Percentiles rank a stretch among this genome's conserved stretches.
Evolutionary conservation across 495 filamentous ascomycete species (phyloP).

Genomic region (Penicillium odoratum): DNA sequence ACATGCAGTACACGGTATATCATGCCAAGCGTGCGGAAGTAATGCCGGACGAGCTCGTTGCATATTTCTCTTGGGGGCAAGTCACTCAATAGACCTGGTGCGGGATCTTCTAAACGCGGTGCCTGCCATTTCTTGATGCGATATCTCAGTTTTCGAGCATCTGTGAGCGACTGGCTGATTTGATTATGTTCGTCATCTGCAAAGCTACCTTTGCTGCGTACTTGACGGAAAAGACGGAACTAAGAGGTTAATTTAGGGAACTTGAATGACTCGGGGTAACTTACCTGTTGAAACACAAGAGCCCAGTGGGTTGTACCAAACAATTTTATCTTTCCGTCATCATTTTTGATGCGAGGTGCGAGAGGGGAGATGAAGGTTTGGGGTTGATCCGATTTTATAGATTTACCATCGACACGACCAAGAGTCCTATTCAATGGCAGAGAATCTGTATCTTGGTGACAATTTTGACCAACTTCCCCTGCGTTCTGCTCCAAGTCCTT

Average conservation of each 20-base stretch:
- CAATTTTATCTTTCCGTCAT: conserved; percentile 34
- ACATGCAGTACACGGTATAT: conserved; percentile 57
- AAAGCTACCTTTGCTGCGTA: conserved; percentile 13
- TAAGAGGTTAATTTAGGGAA: conserved; percentile 12
- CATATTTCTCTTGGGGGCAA: conserved; percentile 20
- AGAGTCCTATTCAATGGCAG: neutral
- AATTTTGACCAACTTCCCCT: neutral
- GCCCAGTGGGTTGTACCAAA: conserved; percentile 48
- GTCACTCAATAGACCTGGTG: conserved; percentile 16
- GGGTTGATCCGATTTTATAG: conserved; percentile 3
- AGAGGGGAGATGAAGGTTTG: conserved; percentile 20
- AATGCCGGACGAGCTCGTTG: conserved; percentile 30
- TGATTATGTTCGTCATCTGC: conserved; percentile 15
- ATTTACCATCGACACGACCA: conserved; percentile 1
- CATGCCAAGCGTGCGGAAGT: conserved; percentile 42
- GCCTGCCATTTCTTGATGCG: conserved; percentile 22
- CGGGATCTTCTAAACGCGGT: conserved; percentile 17
- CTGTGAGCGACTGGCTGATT: conserved; percentile 31
- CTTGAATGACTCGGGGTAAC: neutral
- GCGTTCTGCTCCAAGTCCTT: conserved; percentile 12
- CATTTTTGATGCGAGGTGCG: conserved; percentile 16
- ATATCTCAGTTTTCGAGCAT: conserved; percentile 22
- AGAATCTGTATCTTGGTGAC: neutral
- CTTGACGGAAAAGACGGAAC: conserved; percentile 19
- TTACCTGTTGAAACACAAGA: conserved; percentile 40